These are phyloP conservation scores for Arthrobotrys iridis DNA, from an alignment of 2,329 filamentous ascomycete genomes.

Conservation along the genomic window DNA sequence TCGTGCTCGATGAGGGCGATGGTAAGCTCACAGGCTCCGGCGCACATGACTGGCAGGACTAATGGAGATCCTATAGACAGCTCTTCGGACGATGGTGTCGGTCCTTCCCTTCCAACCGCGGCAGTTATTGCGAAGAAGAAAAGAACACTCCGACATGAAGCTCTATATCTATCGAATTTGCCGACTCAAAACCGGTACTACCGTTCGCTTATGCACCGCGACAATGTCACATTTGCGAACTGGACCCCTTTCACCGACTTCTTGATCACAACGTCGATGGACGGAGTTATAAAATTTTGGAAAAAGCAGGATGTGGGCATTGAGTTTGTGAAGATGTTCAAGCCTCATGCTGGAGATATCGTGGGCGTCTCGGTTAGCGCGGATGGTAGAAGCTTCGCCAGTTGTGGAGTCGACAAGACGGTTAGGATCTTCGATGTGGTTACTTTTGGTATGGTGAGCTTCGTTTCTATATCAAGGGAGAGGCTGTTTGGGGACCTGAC, in stretches of 20 bases:
- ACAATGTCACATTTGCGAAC: conserved; percentile 86
- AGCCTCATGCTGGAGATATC: conserved; percentile 86
- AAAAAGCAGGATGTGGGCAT: conserved; percentile 91
- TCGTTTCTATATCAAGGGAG: conserved; percentile 34
- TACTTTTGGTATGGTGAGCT: conserved; percentile 72
- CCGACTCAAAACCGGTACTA: conserved; percentile 85
- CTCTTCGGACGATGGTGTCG: conserved; percentile 91
- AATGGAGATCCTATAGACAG: conserved; percentile 64
- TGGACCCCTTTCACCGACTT: conserved; percentile 94
- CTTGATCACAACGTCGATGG: conserved; percentile 88
- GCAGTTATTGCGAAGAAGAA: conserved; percentile 78
- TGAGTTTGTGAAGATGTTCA: conserved; percentile 98
- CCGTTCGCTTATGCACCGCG: conserved; percentile 98
- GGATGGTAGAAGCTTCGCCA: conserved; percentile 93
- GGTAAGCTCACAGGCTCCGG: conserved; percentile 10
- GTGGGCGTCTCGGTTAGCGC: conserved; percentile 83
- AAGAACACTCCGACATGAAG: conserved; percentile 86
- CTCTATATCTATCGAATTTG: conserved; percentile 86
- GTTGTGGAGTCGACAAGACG: conserved; percentile 79
- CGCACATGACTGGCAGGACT: background rate
- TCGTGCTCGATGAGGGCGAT: conserved; percentile 30
- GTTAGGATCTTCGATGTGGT: conserved; percentile 84
- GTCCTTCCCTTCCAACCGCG: conserved; percentile 84
- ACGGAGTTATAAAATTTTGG: conserved; percentile 99
- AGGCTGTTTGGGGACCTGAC: background rate